Evolutionary conservation across 768 basidiomycete species (phyloP), one percentile per base, ranked within the genome.

Genomic region (Kwoniella dendrophila): DNA sequence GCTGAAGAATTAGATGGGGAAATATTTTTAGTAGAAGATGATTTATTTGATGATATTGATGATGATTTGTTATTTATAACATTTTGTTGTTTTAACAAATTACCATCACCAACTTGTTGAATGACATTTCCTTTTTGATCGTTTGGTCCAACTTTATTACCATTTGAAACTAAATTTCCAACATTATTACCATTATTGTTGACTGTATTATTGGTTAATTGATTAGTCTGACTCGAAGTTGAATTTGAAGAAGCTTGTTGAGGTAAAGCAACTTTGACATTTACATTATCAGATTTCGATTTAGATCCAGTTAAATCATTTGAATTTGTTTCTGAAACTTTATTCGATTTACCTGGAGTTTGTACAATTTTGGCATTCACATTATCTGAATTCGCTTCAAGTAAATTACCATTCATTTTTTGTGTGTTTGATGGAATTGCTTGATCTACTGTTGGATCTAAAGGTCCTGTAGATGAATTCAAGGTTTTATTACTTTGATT

Each of bases 331-430:
- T 62, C 60, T 14, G 45, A 32, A 12, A 62, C 24, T 30, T 47
- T 62, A 47, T 48, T 32, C 32, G 60, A 54, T 27, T 62, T 62
- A 1, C 60, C 60, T 5, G 60, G 60, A 18, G 60, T 62, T 36
- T 62, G 60, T 8, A 55, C 24, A 7, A 62, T 40, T 30, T 62
- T 62, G 52, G 53, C 60, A 32, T 47, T 34, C 2, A 12, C 55
- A 24, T 33, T 56, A 11, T 33, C 30, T 41, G 45, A 33, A 18
- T 56, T 47, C 16, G 52, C 36, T 26, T 30, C 34, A 16, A 44
- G 18, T 12, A 51, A 30, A 5, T 16, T 36, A 32, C 49, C 49
- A 0, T 6, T 32, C 16, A 26, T 38, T 38, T 41, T 43, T 20
- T 41, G 49, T 33, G 20, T 16, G 32, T 8, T 20, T 11, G 49